These are phyloP conservation scores for Metschnikowia similis DNA, from an alignment of 805 yeast species.

Conservation along the genomic window DNA sequence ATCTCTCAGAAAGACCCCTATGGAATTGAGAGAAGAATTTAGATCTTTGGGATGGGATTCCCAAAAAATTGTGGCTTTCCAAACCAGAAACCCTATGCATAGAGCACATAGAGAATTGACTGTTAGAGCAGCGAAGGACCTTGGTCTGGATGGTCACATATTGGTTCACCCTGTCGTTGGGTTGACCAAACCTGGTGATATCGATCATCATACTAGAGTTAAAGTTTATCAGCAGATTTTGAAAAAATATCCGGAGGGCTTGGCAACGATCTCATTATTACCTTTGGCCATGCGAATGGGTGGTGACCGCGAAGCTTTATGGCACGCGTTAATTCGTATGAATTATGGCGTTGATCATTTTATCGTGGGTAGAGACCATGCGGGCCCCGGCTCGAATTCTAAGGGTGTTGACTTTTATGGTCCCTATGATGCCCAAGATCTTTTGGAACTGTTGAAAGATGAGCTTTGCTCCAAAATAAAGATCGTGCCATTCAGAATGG, in stretches of 20 bases:
- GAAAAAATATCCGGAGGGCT: conserved; percentile 89
- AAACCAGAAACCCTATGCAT: conserved; percentile 98
- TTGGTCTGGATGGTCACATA: conserved; percentile 69
- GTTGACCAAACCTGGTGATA: conserved; percentile 94
- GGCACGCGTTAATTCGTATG: conserved; percentile 97
- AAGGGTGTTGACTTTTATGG: conserved; percentile 93
- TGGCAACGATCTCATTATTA: conserved; percentile 81
- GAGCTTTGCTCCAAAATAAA: conserved; percentile 70
- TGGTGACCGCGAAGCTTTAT: conserved; percentile 96
- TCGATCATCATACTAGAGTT: conserved; percentile 96
- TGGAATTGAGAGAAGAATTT: conserved; percentile 84
- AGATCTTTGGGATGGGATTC: conserved; percentile 75
- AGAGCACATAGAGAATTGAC: conserved; percentile 96
- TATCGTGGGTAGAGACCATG: conserved; percentile 97
- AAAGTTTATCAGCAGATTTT: conserved; percentile 90
- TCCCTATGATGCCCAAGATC: conserved; percentile 92
- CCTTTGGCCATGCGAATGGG: conserved; percentile 99
- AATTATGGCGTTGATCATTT: conserved; percentile 96
- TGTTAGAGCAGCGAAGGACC: conserved; percentile 92
- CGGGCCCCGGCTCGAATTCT: conserved; percentile 90
- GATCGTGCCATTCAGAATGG: conserved; percentile 96
- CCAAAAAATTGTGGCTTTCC: conserved; percentile 82
- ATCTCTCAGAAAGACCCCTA: conserved; percentile 83
- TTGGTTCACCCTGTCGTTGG: conserved; percentile 97
- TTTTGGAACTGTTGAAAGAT: conserved; percentile 68